Evolutionary conservation across 1,284 basidiomycete genomes (phyloP).

Genomic region (Irpex lacteus): DNA sequence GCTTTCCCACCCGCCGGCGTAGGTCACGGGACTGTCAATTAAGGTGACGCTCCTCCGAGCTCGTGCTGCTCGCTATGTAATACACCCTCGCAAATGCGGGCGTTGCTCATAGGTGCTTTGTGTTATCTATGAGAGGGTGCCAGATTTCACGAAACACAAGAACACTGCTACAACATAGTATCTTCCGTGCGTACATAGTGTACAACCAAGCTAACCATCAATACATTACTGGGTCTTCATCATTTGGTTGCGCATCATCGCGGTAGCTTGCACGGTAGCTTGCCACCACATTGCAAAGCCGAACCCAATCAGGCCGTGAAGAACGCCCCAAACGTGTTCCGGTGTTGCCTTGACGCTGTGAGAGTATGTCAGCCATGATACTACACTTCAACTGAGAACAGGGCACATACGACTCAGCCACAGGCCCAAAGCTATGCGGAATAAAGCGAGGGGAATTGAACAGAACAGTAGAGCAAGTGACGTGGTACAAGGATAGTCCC

Average conservation of each 20-base stretch:
- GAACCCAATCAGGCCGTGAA: slow-evolving; percentile 66
- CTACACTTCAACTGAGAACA: not conserved
- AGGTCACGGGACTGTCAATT: not conserved
- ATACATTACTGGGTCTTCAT: slow-evolving; percentile 22
- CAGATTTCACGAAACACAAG: too few relatives aligned
- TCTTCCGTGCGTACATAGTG: not conserved
- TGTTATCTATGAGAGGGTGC: too few relatives aligned
- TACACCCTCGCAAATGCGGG: not conserved
- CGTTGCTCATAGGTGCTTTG: too few relatives aligned
- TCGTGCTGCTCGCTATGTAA: not conserved
- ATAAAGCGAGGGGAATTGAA: slow-evolving; percentile 78
- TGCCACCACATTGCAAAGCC: slow-evolving; percentile 77
- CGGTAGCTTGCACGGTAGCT: slow-evolving; percentile 53
- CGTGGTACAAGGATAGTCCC: slow-evolving; percentile 75
- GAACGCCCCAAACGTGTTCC: slow-evolving; percentile 62
- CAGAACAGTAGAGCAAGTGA: slow-evolving; percentile 68
- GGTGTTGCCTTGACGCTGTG: slow-evolving; percentile 60
- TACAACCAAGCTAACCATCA: not conserved
- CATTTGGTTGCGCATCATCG: slow-evolving; percentile 35
- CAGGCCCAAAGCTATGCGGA: slow-evolving; percentile 62
- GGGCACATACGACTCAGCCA: slow-evolving; percentile 55
- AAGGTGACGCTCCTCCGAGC: too few relatives aligned
- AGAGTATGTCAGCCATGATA: slow-evolving; percentile 3
- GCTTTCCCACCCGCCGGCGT: not conserved
- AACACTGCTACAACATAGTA: not conserved